phyloP scores from a whole-genome alignment of 257 asterid species.

The Fraxinus americana region DNA sequence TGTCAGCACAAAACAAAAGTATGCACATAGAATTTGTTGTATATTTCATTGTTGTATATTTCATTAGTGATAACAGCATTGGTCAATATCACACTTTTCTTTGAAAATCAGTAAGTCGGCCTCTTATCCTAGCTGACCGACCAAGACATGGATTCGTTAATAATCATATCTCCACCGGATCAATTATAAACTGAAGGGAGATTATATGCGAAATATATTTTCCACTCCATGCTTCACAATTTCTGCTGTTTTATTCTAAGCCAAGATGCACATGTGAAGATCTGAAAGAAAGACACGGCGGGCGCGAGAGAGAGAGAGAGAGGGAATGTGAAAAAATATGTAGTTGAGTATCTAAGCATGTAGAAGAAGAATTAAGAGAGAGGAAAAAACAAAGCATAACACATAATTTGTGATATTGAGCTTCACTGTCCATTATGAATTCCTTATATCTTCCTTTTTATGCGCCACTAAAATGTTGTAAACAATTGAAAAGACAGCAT shows the following conservation, averaged over 20 bases:
- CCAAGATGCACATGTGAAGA: neutral
- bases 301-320: neutral
- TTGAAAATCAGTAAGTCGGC: neutral
- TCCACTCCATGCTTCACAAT: neutral
- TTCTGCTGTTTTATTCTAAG: neutral
- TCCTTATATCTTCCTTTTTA: neutral
- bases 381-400: neutral
- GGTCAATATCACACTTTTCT: neutral
- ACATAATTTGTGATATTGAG: neutral
- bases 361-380: neutral
- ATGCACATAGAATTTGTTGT: conserved; percentile 1
- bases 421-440: neutral
- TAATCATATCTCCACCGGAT: neutral
- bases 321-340: neutral
- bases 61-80: neutral
- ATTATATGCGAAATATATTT: conserved; percentile 2
- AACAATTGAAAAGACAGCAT: neutral
- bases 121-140: neutral
- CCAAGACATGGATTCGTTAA: neutral
- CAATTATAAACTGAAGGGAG: neutral
- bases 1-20: neutral
- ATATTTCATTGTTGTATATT: neutral
- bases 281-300: neutral
- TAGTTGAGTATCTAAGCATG: neutral
- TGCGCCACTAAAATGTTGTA: neutral